Evolutionary conservation across 441 rosid genomes (phyloP).

Genomic region (Corymbia citriodora): DNA sequence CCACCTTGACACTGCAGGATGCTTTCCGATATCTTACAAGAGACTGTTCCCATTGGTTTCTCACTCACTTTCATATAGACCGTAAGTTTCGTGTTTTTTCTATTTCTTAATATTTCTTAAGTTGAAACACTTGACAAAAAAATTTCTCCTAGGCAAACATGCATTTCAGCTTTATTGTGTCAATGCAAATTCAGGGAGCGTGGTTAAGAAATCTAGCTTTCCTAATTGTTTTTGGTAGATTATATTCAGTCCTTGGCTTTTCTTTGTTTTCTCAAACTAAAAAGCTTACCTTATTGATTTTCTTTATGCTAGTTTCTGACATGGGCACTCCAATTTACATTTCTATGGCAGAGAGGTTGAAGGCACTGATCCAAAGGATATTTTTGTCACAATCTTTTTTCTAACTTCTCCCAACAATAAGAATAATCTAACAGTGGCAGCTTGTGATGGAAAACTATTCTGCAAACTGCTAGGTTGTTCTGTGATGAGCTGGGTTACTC

Average conservation of each 20-base stretch:
- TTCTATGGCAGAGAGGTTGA: background rate
- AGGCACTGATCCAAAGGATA: background rate
- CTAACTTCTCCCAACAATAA: background rate
- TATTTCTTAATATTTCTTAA: background rate
- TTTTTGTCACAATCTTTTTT: background rate
- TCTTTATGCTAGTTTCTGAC: background rate
- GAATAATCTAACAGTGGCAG: background rate
- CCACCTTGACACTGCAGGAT: constrained; percentile 53
- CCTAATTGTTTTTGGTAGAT: background rate
- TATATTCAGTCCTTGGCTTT: background rate
- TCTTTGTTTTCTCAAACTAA: background rate
- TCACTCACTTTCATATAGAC: constrained; percentile 94
- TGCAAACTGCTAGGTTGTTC: background rate
- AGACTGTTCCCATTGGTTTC: constrained; percentile 96
- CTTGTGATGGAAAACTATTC: background rate
- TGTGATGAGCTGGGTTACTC: background rate
- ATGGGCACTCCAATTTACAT: background rate
- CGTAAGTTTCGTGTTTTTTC: constrained; percentile 52
- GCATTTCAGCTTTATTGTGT: background rate
- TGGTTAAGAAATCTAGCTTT: background rate
- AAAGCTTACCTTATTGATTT: background rate
- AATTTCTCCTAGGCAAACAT: background rate
- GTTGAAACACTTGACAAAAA: background rate
- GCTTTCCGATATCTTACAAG: constrained; percentile 92
- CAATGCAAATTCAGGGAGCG: background rate